These are phyloP conservation scores for Solanum medicagineum DNA, from an alignment of 257 asterid genomes.

Conservation along the genomic window DNA sequence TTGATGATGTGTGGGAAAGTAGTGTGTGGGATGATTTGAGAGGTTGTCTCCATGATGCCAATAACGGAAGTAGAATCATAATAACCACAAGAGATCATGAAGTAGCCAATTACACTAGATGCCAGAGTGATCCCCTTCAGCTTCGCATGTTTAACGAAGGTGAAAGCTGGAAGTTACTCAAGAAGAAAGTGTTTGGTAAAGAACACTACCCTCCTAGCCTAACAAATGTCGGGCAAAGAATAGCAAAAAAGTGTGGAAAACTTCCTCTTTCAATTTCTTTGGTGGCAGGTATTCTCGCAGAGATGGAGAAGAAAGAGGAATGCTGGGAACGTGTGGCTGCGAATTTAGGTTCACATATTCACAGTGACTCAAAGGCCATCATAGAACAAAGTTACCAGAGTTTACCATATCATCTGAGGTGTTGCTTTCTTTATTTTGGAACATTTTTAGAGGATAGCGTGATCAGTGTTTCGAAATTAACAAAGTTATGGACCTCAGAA, in stretches of 20 bases:
- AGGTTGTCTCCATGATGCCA: not conserved
- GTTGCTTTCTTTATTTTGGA: slow-evolving; percentile 15
- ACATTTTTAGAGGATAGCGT: not conserved
- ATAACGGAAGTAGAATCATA: not conserved
- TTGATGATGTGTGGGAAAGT: not conserved
- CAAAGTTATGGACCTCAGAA: slow-evolving; percentile 15
- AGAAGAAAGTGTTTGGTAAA: not conserved
- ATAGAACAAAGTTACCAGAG: slow-evolving; percentile 6
- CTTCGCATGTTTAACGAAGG: not conserved
- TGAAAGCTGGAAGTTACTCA: slow-evolving; percentile 2
- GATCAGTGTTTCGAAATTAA: not conserved
- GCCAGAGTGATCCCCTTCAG: not conserved
- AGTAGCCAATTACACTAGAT: not conserved
- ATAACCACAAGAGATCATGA: not conserved
- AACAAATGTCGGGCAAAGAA: not conserved
- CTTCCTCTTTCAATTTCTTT: slow-evolving; percentile 3
- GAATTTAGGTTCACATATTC: not conserved
- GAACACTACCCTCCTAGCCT: not conserved
- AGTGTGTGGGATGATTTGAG: not conserved
- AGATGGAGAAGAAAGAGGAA: not conserved
- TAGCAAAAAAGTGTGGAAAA: not conserved
- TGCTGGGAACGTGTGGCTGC: not conserved
- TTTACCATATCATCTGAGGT: slow-evolving; percentile 2
- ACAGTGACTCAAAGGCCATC: not conserved
- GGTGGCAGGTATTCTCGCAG: slow-evolving; percentile 1